A percentile compares a stretch with the other conserved stretches of the same genome.
These are phyloP conservation scores for Syzygium aqueum DNA, from an alignment of 345 rosid species.

Conservation along the genomic window DNA sequence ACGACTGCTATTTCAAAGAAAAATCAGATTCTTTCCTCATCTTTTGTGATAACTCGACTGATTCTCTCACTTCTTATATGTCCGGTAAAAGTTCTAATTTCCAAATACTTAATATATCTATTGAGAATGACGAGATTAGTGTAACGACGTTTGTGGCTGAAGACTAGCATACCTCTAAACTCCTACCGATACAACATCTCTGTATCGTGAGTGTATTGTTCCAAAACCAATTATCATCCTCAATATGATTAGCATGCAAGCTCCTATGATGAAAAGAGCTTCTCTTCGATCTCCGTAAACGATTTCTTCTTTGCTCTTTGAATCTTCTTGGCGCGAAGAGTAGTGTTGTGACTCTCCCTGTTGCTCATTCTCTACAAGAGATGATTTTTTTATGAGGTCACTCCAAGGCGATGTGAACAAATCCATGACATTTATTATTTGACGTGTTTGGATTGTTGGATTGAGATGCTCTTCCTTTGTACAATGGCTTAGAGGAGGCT, in stretches of 20 bases:
- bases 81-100: rapidly evolving
- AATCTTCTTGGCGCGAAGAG: neutral
- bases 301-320: too few species aligned
- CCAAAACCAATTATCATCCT: neutral
- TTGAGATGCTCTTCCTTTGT: too few species aligned
- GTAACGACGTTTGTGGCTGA: rapidly evolving
- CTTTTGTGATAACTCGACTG: neutral
- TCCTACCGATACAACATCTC: neutral
- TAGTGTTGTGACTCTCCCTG: neutral
- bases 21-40: neutral
- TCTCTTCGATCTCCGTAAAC: neutral
- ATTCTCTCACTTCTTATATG: neutral
- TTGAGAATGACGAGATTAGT: neutral
- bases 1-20: neutral
- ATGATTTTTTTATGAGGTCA: neutral
- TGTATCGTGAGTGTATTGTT: neutral
- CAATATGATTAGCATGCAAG: neutral
- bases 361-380: neutral
- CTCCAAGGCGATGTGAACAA: neutral
- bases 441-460: neutral
- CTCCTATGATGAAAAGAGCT: neutral
- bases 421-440: neutral
- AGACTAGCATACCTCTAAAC: constrained; percentile 1
- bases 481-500: neutral
- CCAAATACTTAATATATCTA: neutral